phyloP scores from a whole-genome alignment of 495 filamentous ascomycete genomes.

The Neurospora sp. region DNA sequence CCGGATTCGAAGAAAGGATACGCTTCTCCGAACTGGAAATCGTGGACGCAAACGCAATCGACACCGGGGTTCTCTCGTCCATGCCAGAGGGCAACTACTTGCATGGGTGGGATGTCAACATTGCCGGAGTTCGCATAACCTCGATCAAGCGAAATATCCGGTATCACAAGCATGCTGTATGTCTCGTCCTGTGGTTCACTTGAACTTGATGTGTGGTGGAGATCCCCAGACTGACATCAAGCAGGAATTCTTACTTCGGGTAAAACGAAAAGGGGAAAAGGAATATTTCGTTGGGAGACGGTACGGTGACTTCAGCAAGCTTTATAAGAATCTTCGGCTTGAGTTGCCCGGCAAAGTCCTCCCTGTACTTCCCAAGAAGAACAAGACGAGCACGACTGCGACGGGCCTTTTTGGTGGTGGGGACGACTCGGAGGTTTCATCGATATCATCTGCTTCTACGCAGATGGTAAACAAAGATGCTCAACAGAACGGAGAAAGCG shows the following conservation, averaged over 20 bases:
- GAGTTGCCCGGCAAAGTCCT: slow-evolving; percentile 90
- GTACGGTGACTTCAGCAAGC: slow-evolving; percentile 76
- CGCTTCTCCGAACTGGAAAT: slow-evolving; percentile 94
- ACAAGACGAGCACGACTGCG: slow-evolving; percentile 61
- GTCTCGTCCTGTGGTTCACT: slow-evolving; percentile 16
- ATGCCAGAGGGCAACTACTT: slow-evolving; percentile 83
- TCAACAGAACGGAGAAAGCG: slow-evolving; percentile 10
- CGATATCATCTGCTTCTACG: slow-evolving; percentile 69
- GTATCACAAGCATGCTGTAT: slow-evolving; percentile 85
- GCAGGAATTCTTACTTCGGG: slow-evolving; percentile 82
- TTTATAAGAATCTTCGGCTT: slow-evolving; percentile 68
- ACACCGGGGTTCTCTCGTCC: slow-evolving; percentile 74
- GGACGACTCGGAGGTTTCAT: slow-evolving; percentile 63
- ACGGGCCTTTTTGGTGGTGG: slow-evolving; percentile 39
- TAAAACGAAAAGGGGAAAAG: slow-evolving; percentile 58
- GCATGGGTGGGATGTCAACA: slow-evolving; percentile 95
- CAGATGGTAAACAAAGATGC: slow-evolving; percentile 16
- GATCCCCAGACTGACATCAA: slow-evolving; percentile 8
- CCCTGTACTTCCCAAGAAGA: slow-evolving; percentile 80
- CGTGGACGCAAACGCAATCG: slow-evolving; percentile 84
- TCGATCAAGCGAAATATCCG: slow-evolving; percentile 77
- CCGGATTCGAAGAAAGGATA: slow-evolving; percentile 93
- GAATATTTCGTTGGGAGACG: slow-evolving; percentile 73
- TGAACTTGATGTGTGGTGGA: background rate
- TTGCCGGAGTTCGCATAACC: slow-evolving; percentile 76